Evolutionary conservation across 768 basidiomycete species (phyloP).

Genomic region (Ephemerocybe angulata): DNA sequence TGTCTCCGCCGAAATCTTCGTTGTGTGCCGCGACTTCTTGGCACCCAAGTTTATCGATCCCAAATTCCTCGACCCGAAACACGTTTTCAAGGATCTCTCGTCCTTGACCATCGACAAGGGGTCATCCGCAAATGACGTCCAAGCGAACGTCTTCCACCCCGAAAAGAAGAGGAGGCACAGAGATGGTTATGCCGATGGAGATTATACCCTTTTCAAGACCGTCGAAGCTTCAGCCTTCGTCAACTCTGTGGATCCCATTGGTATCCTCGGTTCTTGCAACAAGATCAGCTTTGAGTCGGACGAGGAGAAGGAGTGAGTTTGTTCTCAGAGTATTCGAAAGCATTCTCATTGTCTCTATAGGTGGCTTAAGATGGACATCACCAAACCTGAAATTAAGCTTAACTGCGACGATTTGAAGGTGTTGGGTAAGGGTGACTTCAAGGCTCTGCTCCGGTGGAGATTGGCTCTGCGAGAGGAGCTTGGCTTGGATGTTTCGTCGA

Average conservation of each 20-base stretch:
- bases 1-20: conserved; percentile 99
- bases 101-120: conserved; percentile 48
- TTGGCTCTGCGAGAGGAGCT: conserved; percentile 85
- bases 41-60: conserved; percentile 96
- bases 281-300: conserved; percentile 73
- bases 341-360: conserved; percentile 30
- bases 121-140: conserved; percentile 59
- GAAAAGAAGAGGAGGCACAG: conserved; percentile 93
- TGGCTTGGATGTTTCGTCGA: conserved; percentile 79
- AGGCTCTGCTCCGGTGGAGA: conserved; percentile 88
- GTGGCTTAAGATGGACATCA: conserved; percentile 71
- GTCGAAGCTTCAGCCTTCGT: conserved; percentile 71
- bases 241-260: conserved; percentile 64
- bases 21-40: conserved; percentile 92
- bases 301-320: conserved; percentile 75
- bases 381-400: conserved; percentile 74
- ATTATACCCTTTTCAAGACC: conserved; percentile 84
- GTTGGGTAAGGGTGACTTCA: conserved; percentile 97
- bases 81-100: conserved; percentile 92
- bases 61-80: conserved; percentile 94
- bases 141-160: conserved; percentile 93
- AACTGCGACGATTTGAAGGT: conserved; percentile 94
- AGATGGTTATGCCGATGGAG: conserved; percentile 93
- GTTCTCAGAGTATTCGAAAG: conserved; percentile 2
- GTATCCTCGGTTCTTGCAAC: conserved; percentile 73